Evolutionary conservation across 1,284 basidiomycete genomes (phyloP).

Genomic region (Tremellales sp.): DNA sequence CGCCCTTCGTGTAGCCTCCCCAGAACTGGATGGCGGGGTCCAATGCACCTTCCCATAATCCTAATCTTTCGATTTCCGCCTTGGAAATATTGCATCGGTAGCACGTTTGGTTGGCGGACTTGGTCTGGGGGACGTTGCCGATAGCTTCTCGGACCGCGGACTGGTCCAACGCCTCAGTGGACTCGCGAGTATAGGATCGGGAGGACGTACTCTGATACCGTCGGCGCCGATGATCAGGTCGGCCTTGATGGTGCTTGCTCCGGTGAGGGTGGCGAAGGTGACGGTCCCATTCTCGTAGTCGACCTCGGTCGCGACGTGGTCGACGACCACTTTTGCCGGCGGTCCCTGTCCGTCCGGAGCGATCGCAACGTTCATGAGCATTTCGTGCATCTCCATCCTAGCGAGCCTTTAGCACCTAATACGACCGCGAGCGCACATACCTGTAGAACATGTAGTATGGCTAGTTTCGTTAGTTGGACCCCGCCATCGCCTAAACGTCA

Average conservation of each 20-base stretch:
- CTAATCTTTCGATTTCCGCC: slow-evolving; percentile 37
- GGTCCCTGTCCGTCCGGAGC: slow-evolving; percentile 34
- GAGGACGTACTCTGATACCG: too few species aligned
- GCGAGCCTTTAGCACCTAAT: too few species aligned
- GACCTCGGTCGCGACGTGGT: slow-evolving; percentile 38
- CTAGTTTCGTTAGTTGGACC: too few species aligned
- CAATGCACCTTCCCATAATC: slow-evolving; percentile 40
- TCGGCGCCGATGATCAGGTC: slow-evolving; percentile 48
- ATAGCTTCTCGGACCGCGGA: slow-evolving; percentile 33
- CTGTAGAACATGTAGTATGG: slow-evolving; percentile 43
- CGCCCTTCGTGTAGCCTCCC: slow-evolving; percentile 38
- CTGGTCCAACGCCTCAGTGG: too few species aligned
- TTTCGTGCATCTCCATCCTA: slow-evolving; percentile 46
- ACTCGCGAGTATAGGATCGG: too few species aligned
- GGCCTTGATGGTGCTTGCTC: slow-evolving; percentile 27
- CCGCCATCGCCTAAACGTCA: too few species aligned
- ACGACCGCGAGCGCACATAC: too few species aligned
- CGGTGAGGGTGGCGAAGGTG: slow-evolving; percentile 42
- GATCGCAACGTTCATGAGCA: slow-evolving; percentile 38
- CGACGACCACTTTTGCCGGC: slow-evolving; percentile 32
- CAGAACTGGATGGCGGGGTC: slow-evolving; percentile 47
- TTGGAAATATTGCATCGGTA: slow-evolving; percentile 47
- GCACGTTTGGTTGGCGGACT: slow-evolving; percentile 45
- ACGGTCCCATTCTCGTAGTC: slow-evolving; percentile 37
- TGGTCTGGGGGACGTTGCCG: slow-evolving; percentile 34